Conservation (phyloP, 1,284 basidiomycete species). For the Ganoderma sp. region DNA sequence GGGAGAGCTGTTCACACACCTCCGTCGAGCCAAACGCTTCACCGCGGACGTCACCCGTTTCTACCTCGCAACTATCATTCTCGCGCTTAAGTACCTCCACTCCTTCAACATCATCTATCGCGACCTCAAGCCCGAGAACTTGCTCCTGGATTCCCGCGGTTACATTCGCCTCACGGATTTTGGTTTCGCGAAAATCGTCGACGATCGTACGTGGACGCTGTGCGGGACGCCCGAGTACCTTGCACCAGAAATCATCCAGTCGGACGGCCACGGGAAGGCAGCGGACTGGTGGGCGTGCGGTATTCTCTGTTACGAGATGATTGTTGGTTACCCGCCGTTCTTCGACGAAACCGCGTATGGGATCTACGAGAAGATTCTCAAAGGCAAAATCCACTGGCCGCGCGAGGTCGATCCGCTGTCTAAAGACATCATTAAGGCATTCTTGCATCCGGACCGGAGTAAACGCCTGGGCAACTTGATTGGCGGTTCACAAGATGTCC, state of each 20-base stretch:
- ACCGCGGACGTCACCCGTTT: conserved; percentile 98
- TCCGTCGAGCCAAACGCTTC: conserved; percentile 92
- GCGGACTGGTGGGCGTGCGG: conserved; percentile 99
- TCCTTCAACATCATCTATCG: conserved; percentile 99
- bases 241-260: conserved; percentile 94
- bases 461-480: conserved; percentile 95
- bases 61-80: conserved; percentile 95
- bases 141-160: conserved; percentile 92
- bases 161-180: conserved; percentile 98
- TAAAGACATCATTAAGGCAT: conserved; percentile 79
- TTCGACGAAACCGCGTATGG: conserved; percentile 95
- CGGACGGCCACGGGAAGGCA: conserved; percentile 96
- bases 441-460: conserved; percentile 92
- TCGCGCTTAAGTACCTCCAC: conserved; percentile 96
- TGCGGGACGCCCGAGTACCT: conserved; percentile 99
- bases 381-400: conserved; percentile 92
- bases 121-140: conserved; percentile 97
- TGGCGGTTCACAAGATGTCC: conserved; percentile 88
- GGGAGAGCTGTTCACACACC: conserved; percentile 94
- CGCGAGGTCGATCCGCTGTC: conserved; percentile 84
- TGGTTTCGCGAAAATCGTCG: conserved; percentile 98
- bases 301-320: conserved; percentile 97
- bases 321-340: conserved; percentile 92
- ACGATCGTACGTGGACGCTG: conserved; percentile 98
- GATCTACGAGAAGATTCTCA: conserved; percentile 93